phyloP scores from a whole-genome alignment of 83 land plant species.

The Picea mariana region DNA sequence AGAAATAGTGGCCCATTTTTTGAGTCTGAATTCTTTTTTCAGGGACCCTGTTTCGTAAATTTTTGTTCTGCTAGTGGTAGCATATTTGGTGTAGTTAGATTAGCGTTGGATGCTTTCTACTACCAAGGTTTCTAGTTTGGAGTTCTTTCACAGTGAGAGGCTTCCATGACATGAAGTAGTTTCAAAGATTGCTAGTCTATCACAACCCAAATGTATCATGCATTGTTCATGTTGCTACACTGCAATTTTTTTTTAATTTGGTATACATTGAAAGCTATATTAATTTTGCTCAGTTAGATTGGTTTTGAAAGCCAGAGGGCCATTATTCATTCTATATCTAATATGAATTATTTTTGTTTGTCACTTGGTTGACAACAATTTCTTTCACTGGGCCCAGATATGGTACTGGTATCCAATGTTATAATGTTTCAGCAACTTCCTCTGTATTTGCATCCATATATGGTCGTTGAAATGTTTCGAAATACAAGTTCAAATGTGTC shows the following conservation, averaged over 20 bases:
- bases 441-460: background rate
- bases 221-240: background rate
- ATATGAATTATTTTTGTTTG: background rate
- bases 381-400: background rate
- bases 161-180: background rate
- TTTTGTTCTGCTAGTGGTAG: background rate
- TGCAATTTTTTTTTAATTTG: background rate
- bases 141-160: background rate
- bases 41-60: background rate
- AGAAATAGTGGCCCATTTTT: background rate
- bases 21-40: background rate
- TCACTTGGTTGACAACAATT: background rate
- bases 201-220: background rate
- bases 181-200: background rate
- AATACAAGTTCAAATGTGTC: background rate
- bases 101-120: background rate
- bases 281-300: background rate
- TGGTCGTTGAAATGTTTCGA: background rate
- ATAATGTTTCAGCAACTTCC: background rate
- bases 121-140: background rate
- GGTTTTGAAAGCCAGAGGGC: no score
- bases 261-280: background rate
- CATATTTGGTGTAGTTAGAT: background rate
- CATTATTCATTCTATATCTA: background rate
- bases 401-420: background rate